Percentiles rank a stretch among this genome's conserved stretches.
Conservation (phyloP, 306 rosid genomes). For the Betula pendula region DNA sequence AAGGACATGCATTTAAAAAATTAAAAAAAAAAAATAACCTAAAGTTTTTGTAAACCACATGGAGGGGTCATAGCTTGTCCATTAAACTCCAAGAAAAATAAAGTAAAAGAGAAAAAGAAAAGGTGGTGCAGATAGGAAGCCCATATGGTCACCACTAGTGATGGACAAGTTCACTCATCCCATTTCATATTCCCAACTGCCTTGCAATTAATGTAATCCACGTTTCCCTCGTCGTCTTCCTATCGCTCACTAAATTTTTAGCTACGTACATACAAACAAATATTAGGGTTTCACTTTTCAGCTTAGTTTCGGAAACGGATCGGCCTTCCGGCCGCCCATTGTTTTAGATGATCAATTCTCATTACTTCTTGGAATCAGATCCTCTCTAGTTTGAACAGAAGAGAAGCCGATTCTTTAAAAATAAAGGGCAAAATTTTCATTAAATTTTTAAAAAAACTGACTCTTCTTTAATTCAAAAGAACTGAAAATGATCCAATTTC, state of each 20-base stretch:
- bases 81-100: constrained; percentile 57
- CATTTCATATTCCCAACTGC: constrained; percentile 16
- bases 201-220: neutral
- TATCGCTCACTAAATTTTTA: constrained; percentile 9
- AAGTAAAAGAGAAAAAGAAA: constrained; percentile 34
- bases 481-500: too few species aligned
- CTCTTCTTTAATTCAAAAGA: too few species aligned
- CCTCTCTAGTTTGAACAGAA: too few species aligned
- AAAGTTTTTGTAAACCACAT: constrained; percentile 61
- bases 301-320: too few species aligned
- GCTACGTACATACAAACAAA: too few species aligned
- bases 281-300: constrained; percentile 8
- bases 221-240: constrained; percentile 38
- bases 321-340: too few species aligned
- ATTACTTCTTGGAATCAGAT: too few species aligned
- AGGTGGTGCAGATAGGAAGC: constrained; percentile 39
- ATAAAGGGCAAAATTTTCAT: too few species aligned
- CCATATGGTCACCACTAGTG: constrained; percentile 52
- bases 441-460: too few species aligned
- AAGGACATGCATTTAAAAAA: constrained; percentile 53
- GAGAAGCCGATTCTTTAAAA: too few species aligned
- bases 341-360: too few species aligned
- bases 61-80: constrained; percentile 78
- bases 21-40: constrained; percentile 36
- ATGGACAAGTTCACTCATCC: constrained; percentile 22